Conservation (phyloP, 2,329 filamentous ascomycete species). For the Fusarium falciforme region DNA sequence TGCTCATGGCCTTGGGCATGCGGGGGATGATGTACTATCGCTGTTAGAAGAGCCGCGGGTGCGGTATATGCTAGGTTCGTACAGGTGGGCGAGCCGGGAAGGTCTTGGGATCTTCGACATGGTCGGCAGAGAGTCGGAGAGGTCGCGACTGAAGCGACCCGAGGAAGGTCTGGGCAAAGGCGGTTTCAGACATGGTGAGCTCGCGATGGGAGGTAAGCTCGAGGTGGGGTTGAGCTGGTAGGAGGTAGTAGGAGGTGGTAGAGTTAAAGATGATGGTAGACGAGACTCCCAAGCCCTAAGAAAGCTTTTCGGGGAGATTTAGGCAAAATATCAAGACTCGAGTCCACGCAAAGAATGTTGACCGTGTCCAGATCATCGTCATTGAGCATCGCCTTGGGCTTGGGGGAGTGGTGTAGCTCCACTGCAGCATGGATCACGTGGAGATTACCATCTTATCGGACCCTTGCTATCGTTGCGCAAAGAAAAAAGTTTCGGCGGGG, state of each 20-base stretch:
- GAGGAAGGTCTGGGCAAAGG: conserved; percentile 88
- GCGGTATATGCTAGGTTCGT: conserved; percentile 39
- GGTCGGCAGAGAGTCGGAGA: conserved; percentile 85
- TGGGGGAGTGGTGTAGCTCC: conserved; percentile 18
- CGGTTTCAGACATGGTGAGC: conserved; percentile 78
- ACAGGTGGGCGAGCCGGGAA: conserved; percentile 84
- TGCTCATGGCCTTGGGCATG: conserved; percentile 68
- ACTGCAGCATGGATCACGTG: conserved; percentile 41
- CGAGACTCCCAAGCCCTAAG: no score
- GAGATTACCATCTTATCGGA: conserved; percentile 45
- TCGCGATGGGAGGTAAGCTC: conserved; percentile 17
- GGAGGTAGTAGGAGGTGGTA: background rate
- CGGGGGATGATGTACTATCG: conserved; percentile 77
- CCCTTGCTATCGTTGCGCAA: conserved; percentile 39
- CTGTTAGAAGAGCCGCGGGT: conserved; percentile 8
- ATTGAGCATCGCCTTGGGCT: conserved; percentile 26
- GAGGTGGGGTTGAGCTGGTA: conserved; percentile 38
- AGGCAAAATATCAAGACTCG: background rate
- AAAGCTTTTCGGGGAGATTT: background rate
- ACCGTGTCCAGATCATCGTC: conserved; percentile 26
- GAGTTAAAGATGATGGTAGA: background rate
- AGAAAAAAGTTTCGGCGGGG: conserved; percentile 56
- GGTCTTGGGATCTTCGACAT: conserved; percentile 86
- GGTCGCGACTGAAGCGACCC: conserved; percentile 81
- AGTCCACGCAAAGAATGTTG: background rate